A percentile compares a stretch with the other conserved stretches of the same genome.
phyloP scores from a whole-genome alignment of 2,329 filamentous ascomycete genomes.

The Nemania sp. region DNA sequence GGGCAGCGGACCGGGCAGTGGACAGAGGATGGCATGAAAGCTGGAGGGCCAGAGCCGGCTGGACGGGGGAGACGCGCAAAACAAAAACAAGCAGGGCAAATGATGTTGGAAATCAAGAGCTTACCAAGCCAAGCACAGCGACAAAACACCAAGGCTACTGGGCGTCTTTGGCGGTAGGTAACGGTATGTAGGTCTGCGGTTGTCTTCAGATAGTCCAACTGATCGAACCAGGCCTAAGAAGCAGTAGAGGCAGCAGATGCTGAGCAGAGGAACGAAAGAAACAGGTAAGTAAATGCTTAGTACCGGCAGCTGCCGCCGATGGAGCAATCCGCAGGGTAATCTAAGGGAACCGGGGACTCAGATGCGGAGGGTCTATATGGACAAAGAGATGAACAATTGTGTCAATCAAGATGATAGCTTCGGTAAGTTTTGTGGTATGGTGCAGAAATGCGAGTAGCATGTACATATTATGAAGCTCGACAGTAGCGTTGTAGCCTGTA shows the following conservation, averaged over 20 bases:
- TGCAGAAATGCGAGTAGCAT: too few relatives aligned
- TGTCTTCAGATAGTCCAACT: too few relatives aligned
- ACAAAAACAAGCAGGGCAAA: background rate
- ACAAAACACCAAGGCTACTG: constrained; percentile 2
- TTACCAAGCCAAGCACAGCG: constrained; percentile 3
- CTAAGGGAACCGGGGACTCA: constrained; percentile 2
- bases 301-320: constrained; percentile 4
- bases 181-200: too few relatives aligned
- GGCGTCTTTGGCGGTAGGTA: background rate
- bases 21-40: background rate
- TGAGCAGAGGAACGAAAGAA: too few relatives aligned
- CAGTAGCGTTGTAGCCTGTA: too few relatives aligned
- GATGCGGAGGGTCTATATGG: background rate
- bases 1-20: background rate
- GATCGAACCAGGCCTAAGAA: background rate
- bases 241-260: background rate
- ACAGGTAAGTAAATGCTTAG: background rate
- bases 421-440: too few relatives aligned
- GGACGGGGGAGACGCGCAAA: background rate
- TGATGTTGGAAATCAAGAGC: constrained; percentile 18
- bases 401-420: too few relatives aligned
- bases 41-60: background rate
- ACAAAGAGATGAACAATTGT: background rate
- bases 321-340: background rate
- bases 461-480: too few relatives aligned